phyloP scores from a whole-genome alignment of 306 rosid genomes.

The Spatholobus suberectus region DNA sequence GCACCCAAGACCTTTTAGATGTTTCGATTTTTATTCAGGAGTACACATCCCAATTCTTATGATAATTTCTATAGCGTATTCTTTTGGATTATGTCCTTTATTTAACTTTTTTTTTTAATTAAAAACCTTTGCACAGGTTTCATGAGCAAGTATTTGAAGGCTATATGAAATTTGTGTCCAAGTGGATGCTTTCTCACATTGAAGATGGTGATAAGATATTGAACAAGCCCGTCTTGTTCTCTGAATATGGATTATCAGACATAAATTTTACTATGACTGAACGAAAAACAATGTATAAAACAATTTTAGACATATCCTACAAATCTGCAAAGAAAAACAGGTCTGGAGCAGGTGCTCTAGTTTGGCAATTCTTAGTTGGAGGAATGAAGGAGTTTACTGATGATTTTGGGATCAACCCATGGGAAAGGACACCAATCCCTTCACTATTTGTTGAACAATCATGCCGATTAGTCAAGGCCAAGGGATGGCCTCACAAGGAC shows the following conservation, averaged over 20 bases:
- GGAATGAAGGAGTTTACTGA: conserved; percentile 83
- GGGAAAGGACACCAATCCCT: conserved; percentile 66
- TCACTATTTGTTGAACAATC: conserved; percentile 65
- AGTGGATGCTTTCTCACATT: conserved; percentile 97
- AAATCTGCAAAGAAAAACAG: conserved; percentile 78
- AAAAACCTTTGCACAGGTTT: conserved; percentile 61
- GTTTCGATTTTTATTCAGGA: conserved; percentile 18
- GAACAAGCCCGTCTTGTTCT: conserved; percentile 87
- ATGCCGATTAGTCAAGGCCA: conserved; percentile 74
- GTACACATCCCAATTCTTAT: conserved; percentile 6
- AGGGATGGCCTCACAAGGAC: conserved; percentile 57
- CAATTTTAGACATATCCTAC: conserved; percentile 64
- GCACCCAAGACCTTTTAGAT: not conserved
- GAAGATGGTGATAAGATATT: conserved; percentile 83
- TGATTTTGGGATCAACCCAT: conserved; percentile 85
- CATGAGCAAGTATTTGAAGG: conserved; percentile 61
- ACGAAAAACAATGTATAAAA: conserved; percentile 66
- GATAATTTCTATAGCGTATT: not conserved
- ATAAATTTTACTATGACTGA: conserved; percentile 61
- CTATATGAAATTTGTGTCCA: conserved; percentile 68
- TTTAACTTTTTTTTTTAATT: not conserved
- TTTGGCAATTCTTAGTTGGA: conserved; percentile 85
- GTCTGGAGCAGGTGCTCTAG: conserved; percentile 86
- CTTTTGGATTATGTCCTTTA: not conserved
- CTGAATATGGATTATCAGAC: conserved; percentile 88